A percentile compares a stretch with the other conserved stretches of the same genome.
phyloP scores from a whole-genome alignment of 306 rosid species.

The Prinsepia uniflora region DNA sequence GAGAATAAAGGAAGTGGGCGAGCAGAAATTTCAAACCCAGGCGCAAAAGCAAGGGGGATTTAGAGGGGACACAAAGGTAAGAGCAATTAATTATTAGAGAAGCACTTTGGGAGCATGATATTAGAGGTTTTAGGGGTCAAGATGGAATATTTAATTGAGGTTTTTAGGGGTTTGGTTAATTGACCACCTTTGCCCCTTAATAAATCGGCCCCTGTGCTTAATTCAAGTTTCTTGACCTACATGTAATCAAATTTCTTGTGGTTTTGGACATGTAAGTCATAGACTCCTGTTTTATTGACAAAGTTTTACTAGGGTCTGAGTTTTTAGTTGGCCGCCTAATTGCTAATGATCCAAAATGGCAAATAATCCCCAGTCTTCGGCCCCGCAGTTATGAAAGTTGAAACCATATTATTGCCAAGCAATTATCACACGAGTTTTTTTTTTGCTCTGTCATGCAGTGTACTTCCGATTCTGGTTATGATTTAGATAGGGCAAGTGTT shows the following conservation, averaged over 20 bases:
- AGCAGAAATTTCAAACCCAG: too few species aligned
- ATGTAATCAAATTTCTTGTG: not conserved
- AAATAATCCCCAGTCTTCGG: conserved; percentile 62
- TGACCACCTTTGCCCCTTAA: too few species aligned
- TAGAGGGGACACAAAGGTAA: too few species aligned
- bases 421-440: not conserved
- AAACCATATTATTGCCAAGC: not conserved
- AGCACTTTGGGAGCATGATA: too few species aligned
- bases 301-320: not conserved
- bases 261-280: not conserved
- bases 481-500: not conserved
- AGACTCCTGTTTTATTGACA: not conserved
- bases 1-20: too few species aligned
- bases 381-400: conserved; percentile 56
- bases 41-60: too few species aligned
- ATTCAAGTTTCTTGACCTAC: not conserved
- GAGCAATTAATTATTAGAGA: too few species aligned
- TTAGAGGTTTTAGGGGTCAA: too few species aligned
- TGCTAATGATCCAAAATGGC: conserved; percentile 55
- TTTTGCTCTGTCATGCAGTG: not conserved
- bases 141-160: too few species aligned
- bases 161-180: not conserved
- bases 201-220: not conserved
- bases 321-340: not conserved
- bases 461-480: not conserved